phyloP scores from a whole-genome alignment of 108 stramenopile species.

The Pinguiococcus pyrenoidosus region DNA sequence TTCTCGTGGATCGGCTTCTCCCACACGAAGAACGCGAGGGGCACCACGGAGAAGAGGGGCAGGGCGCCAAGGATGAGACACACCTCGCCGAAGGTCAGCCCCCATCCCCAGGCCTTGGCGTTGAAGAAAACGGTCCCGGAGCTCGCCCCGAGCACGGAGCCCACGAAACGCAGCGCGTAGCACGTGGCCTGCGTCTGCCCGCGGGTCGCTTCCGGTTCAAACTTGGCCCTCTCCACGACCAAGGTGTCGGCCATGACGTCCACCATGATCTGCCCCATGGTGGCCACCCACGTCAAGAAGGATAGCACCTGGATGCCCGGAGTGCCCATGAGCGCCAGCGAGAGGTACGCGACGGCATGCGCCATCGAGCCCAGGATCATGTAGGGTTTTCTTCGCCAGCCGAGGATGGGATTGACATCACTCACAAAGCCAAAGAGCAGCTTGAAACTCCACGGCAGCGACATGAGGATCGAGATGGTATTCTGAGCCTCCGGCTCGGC shows the following conservation, averaged over 20 bases:
- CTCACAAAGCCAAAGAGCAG: slow-evolving; percentile 45
- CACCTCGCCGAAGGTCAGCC: slow-evolving; percentile 30
- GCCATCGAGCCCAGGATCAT: slow-evolving; percentile 45
- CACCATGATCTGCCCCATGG: slow-evolving; percentile 38
- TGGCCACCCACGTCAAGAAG: slow-evolving; percentile 15
- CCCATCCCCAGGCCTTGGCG: slow-evolving; percentile 44
- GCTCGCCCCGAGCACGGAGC: slow-evolving; percentile 36
- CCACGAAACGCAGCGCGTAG: slow-evolving; percentile 46
- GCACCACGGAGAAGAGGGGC: slow-evolving; percentile 37
- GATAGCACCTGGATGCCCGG: slow-evolving; percentile 2
- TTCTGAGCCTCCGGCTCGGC: slow-evolving; percentile 27
- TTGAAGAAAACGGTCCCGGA: slow-evolving; percentile 43
- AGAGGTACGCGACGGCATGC: slow-evolving; percentile 8
- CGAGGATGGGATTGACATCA: slow-evolving; percentile 45
- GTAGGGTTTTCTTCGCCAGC: slow-evolving; percentile 50
- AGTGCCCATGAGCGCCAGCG: slow-evolving; percentile 1
- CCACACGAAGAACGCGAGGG: slow-evolving; percentile 26
- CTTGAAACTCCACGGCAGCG: slow-evolving; percentile 40
- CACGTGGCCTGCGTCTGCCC: slow-evolving; percentile 45
- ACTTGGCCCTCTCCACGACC: slow-evolving; percentile 43
- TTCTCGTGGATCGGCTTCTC: slow-evolving; percentile 19
- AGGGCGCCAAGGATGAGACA: slow-evolving; percentile 41
- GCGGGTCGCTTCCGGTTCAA: slow-evolving; percentile 37
- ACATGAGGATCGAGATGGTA: slow-evolving; percentile 15
- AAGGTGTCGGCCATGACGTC: slow-evolving; percentile 57